These are phyloP conservation scores for Fusarium burgessii DNA, from an alignment of 2,329 filamentous ascomycete species.

Conservation along the genomic window DNA sequence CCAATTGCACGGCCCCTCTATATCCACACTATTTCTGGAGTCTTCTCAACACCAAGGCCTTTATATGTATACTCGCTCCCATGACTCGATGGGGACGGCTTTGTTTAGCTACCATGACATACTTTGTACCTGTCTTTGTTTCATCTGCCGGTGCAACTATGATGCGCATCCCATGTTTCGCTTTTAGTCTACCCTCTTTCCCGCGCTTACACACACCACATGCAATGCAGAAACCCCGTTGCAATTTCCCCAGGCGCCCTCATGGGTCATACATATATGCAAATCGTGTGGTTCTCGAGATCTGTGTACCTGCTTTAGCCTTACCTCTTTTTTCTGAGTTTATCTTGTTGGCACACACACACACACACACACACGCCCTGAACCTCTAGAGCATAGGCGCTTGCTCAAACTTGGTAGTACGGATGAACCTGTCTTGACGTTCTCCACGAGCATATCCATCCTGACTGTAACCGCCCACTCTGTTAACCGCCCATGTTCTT, in stretches of 20 bases:
- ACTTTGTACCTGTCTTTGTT: background rate
- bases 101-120: background rate
- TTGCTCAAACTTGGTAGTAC: slow-evolving; percentile 42
- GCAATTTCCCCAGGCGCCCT: slow-evolving; percentile 44
- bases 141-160: slow-evolving; percentile 33
- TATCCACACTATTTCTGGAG: slow-evolving; percentile 26
- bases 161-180: slow-evolving; percentile 37
- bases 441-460: slow-evolving; percentile 10
- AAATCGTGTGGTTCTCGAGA: slow-evolving; percentile 44
- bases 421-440: slow-evolving; percentile 6
- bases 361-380: background rate
- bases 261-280: slow-evolving; percentile 26
- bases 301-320: slow-evolving; percentile 5
- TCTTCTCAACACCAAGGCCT: slow-evolving; percentile 36
- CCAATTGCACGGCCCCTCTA: slow-evolving; percentile 32
- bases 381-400: slow-evolving; percentile 35
- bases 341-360: background rate
- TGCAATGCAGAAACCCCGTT: slow-evolving; percentile 47
- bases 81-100: background rate
- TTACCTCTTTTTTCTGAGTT: background rate
- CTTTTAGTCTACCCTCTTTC: slow-evolving; percentile 27
- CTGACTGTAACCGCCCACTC: slow-evolving; percentile 41
- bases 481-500: slow-evolving; percentile 47
- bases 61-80: background rate
- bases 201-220: slow-evolving; percentile 38